Evolutionary conservation across 1,284 basidiomycete genomes (phyloP), one percentile per base, ranked within the genome.

Genomic region (Rhodotorula sp.): DNA sequence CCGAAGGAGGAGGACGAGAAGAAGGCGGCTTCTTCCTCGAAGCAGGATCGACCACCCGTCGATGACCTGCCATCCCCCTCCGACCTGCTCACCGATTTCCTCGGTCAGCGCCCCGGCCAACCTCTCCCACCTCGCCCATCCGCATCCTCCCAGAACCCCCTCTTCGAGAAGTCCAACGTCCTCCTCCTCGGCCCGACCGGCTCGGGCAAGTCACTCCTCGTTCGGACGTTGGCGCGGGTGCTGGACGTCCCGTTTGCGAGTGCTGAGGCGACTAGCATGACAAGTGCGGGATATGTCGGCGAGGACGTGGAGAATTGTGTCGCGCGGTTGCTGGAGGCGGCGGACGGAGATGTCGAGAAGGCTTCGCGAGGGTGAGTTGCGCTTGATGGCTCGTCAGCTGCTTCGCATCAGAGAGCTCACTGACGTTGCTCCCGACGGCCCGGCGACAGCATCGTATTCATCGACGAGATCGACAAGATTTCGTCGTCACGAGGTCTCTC

Each of bases 391-490:
- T 51, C 24, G 15, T 10, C n/a, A 6, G 31, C 15, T 18, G 28
- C 48, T 24, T 20, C 9, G 16, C 30, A 51, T 47, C 37, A 50
- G 4, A 34, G 6, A 10, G 34, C 34, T 34, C n/a, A 4, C 28
- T 30, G n/a, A n/a, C 46, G 9, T n/a, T n/a, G n/a, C n/a, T n/a
- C n/a, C n/a, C n/a, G n/a, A n/a, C n/a, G n/a, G n/a, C n/a, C n/a
- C n/a, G n/a, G n/a, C n/a, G n/a, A n/a, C 48, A 60, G 50, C 6
- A 97, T 98, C 68, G 88, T 97, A 28, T 95, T 94, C 79, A 94
- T 98, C 62, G 95, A 98, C 77, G 95, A 98, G 82, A 84, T 94
- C 2, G 94, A 98, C 82, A 98, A 97, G 82, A 87, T 97, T 64
- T 90, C 88, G 50, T 89, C 87, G 67, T 82, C 85, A 9, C 81